phyloP scores from a whole-genome alignment of 176 grass and related monocot species.

The Triticum timopheevii region DNA sequence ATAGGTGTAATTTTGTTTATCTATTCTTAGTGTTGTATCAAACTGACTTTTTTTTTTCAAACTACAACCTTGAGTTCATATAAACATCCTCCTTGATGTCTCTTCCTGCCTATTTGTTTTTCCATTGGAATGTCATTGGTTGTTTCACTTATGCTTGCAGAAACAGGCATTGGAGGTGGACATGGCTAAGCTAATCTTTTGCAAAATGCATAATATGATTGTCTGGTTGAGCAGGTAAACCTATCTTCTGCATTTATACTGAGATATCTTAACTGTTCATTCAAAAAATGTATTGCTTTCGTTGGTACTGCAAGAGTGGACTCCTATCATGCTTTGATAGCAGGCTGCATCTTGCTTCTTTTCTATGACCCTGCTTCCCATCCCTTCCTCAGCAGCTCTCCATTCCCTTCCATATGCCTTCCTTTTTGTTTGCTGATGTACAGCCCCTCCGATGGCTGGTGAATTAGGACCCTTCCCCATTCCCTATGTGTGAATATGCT shows the following conservation, averaged over 20 bases:
- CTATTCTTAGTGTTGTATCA: background rate
- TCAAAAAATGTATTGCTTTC: background rate
- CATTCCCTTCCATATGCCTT: too few species aligned
- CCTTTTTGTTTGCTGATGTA: too few species aligned
- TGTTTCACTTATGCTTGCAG: background rate
- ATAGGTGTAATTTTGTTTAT: too few species aligned
- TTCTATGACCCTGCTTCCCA: background rate
- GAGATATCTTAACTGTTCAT: background rate
- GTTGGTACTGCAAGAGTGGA: too few species aligned
- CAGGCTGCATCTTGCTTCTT: too few species aligned
- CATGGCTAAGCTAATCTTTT: background rate
- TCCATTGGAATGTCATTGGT: background rate
- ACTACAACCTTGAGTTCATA: background rate
- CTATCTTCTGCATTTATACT: background rate
- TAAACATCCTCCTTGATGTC: background rate
- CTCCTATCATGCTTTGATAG: too few species aligned
- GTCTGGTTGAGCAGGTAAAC: background rate
- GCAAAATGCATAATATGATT: background rate
- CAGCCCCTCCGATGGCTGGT: too few species aligned
- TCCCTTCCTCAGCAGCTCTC: background rate
- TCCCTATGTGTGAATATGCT: too few species aligned
- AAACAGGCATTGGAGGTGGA: background rate
- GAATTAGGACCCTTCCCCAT: too few species aligned
- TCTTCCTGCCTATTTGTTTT: background rate
- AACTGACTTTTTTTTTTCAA: background rate